Evolutionary conservation across 352 stramenopile species (phyloP), one percentile per base, ranked within the genome.

Genomic region (Globisporangium ultimum): DNA sequence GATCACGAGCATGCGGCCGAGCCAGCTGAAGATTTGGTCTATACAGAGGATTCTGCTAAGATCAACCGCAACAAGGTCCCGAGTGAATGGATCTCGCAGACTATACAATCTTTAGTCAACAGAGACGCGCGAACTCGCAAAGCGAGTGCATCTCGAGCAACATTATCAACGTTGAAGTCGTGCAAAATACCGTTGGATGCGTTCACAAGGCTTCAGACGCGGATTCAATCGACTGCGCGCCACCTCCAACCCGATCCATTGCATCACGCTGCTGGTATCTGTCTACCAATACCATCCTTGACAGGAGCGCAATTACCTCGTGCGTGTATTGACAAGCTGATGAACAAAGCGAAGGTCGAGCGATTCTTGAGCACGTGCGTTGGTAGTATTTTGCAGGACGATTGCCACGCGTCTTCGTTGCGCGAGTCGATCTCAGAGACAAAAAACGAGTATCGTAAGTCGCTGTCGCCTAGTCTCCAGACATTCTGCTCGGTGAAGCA

Each of bases 401-500:
- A 5, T 36, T 10, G 28, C 4, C 5, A 36, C 8, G 28, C 8
- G 3, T 36, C 28, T 36, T 6, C 28, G 1, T 36, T 36, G 28
- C 28, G 28, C 28, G 28, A 36, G 28, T 36, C 28, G 28, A 6
- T 36, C 1, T 10, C 28, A 36, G 28, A 36, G 28, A 36, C 28
- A 11, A 6, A 0, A 6, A 10, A 1, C 4, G 28, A 36, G 28
- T 10, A 36, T 6, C 28, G 7, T 11, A 36, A 36, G 8, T 5
- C 28, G 1, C 28, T 36, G 8, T 36, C 28, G 28, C 7, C 28
- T 36, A 36, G 7, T 3, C 43, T 57, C 18, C 9, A n/a, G 32
- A 78, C 58, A 0, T 80, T 80, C 17, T 75, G 55, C 34, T 66
- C 58, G 2, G 60, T 67, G 11, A 78, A 77, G 42, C 43, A 58